Percentiles rank a stretch among this genome's conserved stretches.
phyloP scores from a whole-genome alignment of 371 early-diverging fungal species.

The Mucor plumbeus region DNA sequence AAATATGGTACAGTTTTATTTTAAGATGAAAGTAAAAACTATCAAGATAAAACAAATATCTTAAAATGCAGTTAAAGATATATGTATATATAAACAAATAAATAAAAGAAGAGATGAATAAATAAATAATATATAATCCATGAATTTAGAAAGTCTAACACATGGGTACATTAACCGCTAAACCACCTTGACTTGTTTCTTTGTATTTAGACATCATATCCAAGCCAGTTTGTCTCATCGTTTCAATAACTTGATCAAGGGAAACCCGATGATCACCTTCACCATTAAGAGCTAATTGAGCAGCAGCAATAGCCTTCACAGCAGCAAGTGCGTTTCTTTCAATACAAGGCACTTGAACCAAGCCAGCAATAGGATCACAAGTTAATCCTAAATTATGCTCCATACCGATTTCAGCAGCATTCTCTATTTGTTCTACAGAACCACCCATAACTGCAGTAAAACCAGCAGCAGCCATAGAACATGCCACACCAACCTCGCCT shows the following conservation, averaged over 20 bases:
- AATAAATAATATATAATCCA: constrained; percentile 1
- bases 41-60: background rate
- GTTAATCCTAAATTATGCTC: constrained; percentile 91
- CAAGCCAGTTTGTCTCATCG: constrained; percentile 91
- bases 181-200: constrained; percentile 92
- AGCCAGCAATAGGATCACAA: constrained; percentile 91
- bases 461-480: constrained; percentile 95
- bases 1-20: constrained; percentile 10
- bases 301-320: constrained; percentile 94
- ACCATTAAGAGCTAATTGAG: constrained; percentile 91
- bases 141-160: constrained; percentile 54
- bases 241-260: constrained; percentile 93
- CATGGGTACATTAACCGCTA: constrained; percentile 87
- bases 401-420: constrained; percentile 97
- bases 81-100: background rate
- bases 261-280: constrained; percentile 89
- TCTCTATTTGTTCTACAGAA: constrained; percentile 87
- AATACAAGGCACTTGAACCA: constrained; percentile 96
- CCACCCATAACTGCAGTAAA: constrained; percentile 97
- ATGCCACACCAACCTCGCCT: constrained; percentile 86
- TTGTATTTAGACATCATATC: constrained; percentile 96
- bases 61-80: background rate
- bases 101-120: background rate
- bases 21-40: background rate
- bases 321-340: constrained; percentile 94